Percentiles rank a stretch among this genome's conserved stretches.
Evolutionary conservation across 176 grass and related monocot genomes (phyloP).

Genomic region (Aechmea fasciata): DNA sequence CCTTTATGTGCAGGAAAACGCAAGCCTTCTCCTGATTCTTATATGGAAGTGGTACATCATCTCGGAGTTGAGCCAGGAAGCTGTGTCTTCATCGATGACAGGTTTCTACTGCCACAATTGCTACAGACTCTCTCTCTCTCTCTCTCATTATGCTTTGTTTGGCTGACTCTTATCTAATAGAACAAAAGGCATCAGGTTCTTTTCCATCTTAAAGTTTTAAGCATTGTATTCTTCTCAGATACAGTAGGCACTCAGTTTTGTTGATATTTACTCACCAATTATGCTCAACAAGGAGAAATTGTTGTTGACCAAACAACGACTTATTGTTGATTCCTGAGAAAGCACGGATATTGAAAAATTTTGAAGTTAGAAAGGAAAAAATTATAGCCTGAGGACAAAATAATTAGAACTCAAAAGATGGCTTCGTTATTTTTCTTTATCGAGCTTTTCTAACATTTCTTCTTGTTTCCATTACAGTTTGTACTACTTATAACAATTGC

Average conservation of each 20-base stretch:
- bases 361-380: neutral
- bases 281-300: too few species aligned
- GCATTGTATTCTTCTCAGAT: too few species aligned
- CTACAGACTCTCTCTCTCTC: constrained; percentile 3
- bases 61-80: constrained; percentile 68
- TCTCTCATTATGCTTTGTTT: neutral
- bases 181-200: too few species aligned
- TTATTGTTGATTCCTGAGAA: too few species aligned
- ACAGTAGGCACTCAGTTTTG: too few species aligned
- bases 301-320: too few species aligned
- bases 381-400: neutral
- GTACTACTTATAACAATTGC: neutral
- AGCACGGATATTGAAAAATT: neutral
- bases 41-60: constrained; percentile 48
- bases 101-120: constrained; percentile 33
- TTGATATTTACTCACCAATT: too few species aligned
- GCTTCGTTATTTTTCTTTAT: neutral
- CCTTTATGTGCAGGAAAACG: constrained; percentile 56
- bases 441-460: neutral
- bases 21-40: constrained; percentile 71
- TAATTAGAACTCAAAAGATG: neutral
- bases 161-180: too few species aligned
- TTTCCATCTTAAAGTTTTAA: too few species aligned
- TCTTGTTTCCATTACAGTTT: neutral
- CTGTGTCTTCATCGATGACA: constrained; percentile 95